Conservation (phyloP, 176 grass and related monocot genomes). For the Aegilops tauschii region DNA sequence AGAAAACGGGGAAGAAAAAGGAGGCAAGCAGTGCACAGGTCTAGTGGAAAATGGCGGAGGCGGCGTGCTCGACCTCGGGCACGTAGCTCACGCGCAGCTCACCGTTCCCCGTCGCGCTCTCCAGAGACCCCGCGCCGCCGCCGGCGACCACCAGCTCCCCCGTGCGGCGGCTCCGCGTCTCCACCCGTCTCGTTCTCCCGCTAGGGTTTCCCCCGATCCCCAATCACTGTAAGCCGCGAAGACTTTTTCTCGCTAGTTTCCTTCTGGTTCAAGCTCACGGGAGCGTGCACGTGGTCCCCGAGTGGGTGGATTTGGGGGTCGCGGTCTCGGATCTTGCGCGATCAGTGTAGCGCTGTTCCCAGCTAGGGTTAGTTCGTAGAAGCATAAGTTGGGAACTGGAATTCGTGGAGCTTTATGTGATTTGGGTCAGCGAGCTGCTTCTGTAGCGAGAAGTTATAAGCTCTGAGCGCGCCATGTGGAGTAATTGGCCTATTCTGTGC, state of each 20-base stretch:
- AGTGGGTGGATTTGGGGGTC: constrained; percentile 10
- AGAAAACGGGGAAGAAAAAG: background rate
- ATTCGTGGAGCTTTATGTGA: background rate
- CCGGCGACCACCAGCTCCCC: background rate
- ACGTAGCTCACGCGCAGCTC: constrained; percentile 35
- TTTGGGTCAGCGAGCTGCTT: background rate
- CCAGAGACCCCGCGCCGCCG: background rate
- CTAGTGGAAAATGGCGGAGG: constrained; percentile 45
- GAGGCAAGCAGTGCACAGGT: constrained; percentile 17
- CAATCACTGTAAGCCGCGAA: constrained; percentile 42
- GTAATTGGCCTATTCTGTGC: background rate
- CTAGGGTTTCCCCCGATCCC: constrained; percentile 55
- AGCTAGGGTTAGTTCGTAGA: constrained; percentile 33
- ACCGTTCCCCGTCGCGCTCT: background rate
- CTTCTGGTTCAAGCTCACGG: background rate
- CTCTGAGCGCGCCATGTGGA: background rate
- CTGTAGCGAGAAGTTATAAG: background rate
- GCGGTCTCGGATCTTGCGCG: background rate
- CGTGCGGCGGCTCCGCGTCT: constrained; percentile 23
- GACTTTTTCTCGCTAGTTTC: background rate
- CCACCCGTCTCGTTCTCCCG: background rate
- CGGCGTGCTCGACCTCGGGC: constrained; percentile 43
- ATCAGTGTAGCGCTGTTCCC: constrained; percentile 12
- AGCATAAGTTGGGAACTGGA: constrained; percentile 10
- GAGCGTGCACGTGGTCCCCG: background rate